Percentiles rank a stretch among this genome's conserved stretches.
Conservation (phyloP, 768 basidiomycete genomes). For the Pholiota conissans region DNA sequence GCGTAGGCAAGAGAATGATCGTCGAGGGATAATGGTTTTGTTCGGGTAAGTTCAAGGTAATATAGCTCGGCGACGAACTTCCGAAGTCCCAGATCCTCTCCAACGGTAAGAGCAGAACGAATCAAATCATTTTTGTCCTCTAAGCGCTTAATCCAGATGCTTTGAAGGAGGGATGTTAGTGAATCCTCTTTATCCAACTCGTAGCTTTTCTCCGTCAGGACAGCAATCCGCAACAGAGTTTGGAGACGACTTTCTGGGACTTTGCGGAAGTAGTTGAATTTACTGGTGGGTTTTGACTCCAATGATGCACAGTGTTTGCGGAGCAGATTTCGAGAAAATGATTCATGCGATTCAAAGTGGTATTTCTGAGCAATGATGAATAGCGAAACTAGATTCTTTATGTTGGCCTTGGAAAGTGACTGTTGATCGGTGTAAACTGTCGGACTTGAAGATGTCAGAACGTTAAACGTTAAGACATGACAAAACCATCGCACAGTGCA, state of each 20-base stretch:
- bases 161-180: background rate
- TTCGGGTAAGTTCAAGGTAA: background rate
- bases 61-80: background rate
- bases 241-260: background rate
- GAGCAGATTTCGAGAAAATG: background rate
- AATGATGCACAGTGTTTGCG: background rate
- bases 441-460: background rate
- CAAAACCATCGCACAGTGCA: conserved; percentile 12
- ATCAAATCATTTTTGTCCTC: background rate
- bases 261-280: background rate
- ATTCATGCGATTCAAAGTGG: background rate
- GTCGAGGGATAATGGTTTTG: background rate
- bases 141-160: background rate
- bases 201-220: background rate
- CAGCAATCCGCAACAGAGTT: background rate
- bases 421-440: background rate
- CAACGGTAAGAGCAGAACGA: background rate
- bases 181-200: too few species aligned
- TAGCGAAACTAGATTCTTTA: background rate
- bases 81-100: background rate
- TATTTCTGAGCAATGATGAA: background rate
- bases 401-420: background rate
- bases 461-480: background rate
- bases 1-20: background rate
- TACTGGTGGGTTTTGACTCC: background rate